Percentiles rank a stretch among this genome's conserved stretches.
phyloP scores from a whole-genome alignment of 2,329 filamentous ascomycete genomes.

The Fusarium mexicanum region DNA sequence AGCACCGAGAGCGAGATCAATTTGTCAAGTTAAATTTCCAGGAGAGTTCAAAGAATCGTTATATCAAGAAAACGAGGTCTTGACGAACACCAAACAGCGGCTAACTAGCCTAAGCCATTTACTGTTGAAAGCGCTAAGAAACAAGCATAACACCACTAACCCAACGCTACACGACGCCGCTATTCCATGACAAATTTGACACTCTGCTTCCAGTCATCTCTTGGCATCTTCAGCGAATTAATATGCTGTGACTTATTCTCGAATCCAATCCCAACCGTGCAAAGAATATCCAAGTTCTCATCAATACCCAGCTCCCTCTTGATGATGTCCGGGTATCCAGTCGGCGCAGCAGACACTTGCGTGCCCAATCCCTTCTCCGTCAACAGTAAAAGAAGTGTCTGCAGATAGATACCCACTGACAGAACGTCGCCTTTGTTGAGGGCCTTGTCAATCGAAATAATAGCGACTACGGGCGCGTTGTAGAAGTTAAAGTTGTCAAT shows the following conservation, averaged over 20 bases:
- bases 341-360: constrained; percentile 10
- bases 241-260: constrained; percentile 16
- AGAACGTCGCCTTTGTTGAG: constrained; percentile 7
- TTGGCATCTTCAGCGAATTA: constrained; percentile 18
- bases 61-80: rapidly evolving
- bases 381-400: constrained; percentile 24
- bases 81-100: rapidly evolving
- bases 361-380: constrained; percentile 22
- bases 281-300: constrained; percentile 9
- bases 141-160: background rate
- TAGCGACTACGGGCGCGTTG: constrained; percentile 18
- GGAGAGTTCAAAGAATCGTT: rapidly evolving
- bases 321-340: constrained; percentile 11
- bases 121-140: background rate
- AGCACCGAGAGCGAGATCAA: rapidly evolving
- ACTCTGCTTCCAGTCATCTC: constrained; percentile 16
- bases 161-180: background rate
- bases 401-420: constrained; percentile 27
- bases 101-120: too few relatives aligned
- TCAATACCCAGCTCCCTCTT: constrained; percentile 1
- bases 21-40: background rate
- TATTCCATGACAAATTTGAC: background rate
- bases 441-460: constrained; percentile 17
- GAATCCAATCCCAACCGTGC: constrained; percentile 10
- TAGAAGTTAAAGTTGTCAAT: constrained; percentile 32